Evolutionary conservation across 345 rosid species (phyloP).

Genomic region (Citrus sp.): DNA sequence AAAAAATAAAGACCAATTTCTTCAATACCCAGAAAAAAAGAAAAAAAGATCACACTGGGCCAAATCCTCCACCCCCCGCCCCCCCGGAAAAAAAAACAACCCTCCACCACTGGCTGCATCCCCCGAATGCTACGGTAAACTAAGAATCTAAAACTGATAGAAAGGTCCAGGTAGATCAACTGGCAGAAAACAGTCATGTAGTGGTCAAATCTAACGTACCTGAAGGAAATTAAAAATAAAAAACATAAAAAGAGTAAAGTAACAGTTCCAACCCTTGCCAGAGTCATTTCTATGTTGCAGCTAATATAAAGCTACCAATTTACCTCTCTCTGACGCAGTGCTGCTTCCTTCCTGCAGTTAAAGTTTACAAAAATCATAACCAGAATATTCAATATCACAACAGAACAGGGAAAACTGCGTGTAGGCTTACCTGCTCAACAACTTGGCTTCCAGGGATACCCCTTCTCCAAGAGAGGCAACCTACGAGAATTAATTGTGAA

Average conservation of each 20-base stretch:
- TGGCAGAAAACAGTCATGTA: constrained; percentile 4
- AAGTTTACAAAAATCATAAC: background rate
- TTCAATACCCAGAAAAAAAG: background rate
- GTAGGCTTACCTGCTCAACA: constrained; percentile 68
- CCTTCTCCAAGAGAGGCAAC: constrained; percentile 98
- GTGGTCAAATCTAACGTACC: background rate
- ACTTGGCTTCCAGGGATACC: constrained; percentile 89
- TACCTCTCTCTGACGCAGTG: constrained; percentile 88
- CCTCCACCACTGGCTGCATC: no score
- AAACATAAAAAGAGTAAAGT: background rate
- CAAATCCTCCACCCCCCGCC: no score
- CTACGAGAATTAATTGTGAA: constrained; percentile 36
- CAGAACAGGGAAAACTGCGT: constrained; percentile 16
- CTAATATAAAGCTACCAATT: constrained; percentile 12
- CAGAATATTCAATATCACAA: constrained; percentile 15
- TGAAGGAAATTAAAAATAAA: constrained; percentile 5
- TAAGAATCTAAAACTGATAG: background rate
- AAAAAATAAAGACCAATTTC: background rate
- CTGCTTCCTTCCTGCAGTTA: constrained; percentile 80
- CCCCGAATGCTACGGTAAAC: no score
- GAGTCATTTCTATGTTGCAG: background rate
- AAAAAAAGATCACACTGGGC: no score
- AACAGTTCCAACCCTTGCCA: background rate
- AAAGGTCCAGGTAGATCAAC: constrained; percentile 1
- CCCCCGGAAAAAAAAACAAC: no score